Evolutionary conservation across 2,329 filamentous ascomycete species (phyloP).

Genomic region (Leptographium radiaticola): DNA sequence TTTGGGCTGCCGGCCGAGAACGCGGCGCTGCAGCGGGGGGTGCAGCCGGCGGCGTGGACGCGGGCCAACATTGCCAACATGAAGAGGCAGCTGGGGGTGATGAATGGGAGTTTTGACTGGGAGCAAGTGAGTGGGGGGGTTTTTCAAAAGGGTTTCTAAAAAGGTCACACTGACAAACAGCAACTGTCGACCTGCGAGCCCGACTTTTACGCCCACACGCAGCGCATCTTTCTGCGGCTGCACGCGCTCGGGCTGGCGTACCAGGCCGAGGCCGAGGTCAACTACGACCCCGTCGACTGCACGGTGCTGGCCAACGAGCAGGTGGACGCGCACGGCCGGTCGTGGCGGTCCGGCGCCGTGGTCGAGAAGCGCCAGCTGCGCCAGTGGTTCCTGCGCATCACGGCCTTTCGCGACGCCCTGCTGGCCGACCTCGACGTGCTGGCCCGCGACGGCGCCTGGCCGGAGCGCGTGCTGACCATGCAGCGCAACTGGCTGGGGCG

Average conservation of each 20-base stretch:
- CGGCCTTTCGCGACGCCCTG: constrained; percentile 60
- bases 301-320: constrained; percentile 90
- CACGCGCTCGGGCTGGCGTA: constrained; percentile 65
- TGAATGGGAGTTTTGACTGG: constrained; percentile 82
- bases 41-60: constrained; percentile 71
- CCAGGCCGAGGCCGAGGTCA: constrained; percentile 71
- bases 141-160: no score
- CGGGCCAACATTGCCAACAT: constrained; percentile 67
- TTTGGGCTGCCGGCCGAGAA: constrained; percentile 88
- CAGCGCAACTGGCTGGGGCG: constrained; percentile 83
- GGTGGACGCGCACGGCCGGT: constrained; percentile 72
- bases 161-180: no score
- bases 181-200: constrained; percentile 78
- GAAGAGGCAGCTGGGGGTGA: constrained; percentile 66
- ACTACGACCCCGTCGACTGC: constrained; percentile 81
- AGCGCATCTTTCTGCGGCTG: constrained; percentile 70
- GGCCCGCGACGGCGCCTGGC: constrained; percentile 55
- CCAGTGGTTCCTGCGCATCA: constrained; percentile 87
- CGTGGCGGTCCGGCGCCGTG: constrained; percentile 77
- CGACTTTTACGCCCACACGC: constrained; percentile 79
- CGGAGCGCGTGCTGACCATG: constrained; percentile 69
- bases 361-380: constrained; percentile 68
- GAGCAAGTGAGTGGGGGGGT: constrained; percentile 51
- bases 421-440: constrained; percentile 58
- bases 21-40: constrained; percentile 70